phyloP scores from a whole-genome alignment of 2,329 filamentous ascomycete species.

The Colletotrichum paranaense region DNA sequence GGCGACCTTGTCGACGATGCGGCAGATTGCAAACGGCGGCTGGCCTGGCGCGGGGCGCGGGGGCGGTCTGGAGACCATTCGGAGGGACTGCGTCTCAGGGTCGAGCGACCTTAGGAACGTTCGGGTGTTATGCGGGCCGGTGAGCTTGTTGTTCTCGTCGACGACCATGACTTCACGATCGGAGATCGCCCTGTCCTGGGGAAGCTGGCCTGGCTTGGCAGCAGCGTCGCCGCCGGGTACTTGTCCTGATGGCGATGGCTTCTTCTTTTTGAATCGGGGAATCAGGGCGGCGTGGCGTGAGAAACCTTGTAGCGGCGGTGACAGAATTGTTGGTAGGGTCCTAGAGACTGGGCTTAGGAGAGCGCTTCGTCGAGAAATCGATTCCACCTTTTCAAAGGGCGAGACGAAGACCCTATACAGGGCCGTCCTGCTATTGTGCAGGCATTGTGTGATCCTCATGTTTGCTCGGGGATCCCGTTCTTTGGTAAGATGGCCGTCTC shows the following conservation, averaged over 20 bases:
- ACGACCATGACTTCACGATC: conserved; percentile 56
- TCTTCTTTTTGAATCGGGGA: conserved; percentile 12
- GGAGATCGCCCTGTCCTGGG: conserved; percentile 55
- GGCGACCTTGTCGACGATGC: conserved; percentile 70
- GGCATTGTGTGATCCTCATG: conserved; percentile 53
- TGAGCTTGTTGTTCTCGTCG: conserved; percentile 50
- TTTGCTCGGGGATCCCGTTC: conserved; percentile 11
- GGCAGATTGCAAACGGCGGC: conserved; percentile 71
- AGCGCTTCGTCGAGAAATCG: conserved; percentile 40
- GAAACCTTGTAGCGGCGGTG: conserved; percentile 2
- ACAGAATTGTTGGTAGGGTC: not conserved
- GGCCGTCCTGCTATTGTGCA: conserved; percentile 57
- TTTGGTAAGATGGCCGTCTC: not conserved
- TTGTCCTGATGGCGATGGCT: not conserved
- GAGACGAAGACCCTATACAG: conserved; percentile 60
- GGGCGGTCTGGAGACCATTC: conserved; percentile 46
- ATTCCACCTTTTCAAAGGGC: conserved; percentile 44
- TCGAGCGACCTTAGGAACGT: conserved; percentile 55
- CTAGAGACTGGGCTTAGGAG: conserved; percentile 8
- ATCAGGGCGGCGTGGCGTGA: conserved; percentile 19
- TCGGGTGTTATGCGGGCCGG: conserved; percentile 50
- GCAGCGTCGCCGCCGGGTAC: not conserved
- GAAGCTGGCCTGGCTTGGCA: not conserved
- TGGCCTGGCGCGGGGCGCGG: conserved; percentile 38
- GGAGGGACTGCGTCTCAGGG: conserved; percentile 49